A percentile compares a stretch with the other conserved stretches of the same genome.
Evolutionary conservation across 257 asterid species (phyloP).

Genomic region (Nicotiana tabacum): DNA sequence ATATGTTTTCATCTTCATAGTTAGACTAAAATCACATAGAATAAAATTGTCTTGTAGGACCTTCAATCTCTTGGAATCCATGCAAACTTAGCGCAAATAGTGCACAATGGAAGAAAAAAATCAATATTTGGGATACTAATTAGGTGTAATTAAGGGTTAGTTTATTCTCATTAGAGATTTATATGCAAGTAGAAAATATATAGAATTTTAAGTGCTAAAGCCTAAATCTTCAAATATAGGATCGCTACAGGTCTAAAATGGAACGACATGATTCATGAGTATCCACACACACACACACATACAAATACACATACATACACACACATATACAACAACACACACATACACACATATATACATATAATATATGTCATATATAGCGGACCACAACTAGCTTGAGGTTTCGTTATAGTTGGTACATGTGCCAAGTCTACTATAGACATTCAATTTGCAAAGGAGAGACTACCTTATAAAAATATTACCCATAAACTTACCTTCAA

Average conservation of each 20-base stretch:
- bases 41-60: too few species aligned
- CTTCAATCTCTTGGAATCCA: too few species aligned
- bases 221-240: neutral
- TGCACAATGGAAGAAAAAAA: neutral
- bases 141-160: neutral
- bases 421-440: neutral
- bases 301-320: neutral
- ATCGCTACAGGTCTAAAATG: neutral
- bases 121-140: neutral
- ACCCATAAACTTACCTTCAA: neutral
- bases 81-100: too few species aligned
- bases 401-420: neutral
- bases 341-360: too few species aligned
- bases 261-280: neutral
- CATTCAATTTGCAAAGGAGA: neutral
- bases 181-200: neutral
- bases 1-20: too few species aligned
- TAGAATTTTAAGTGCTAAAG: neutral
- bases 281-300: neutral
- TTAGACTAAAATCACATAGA: too few species aligned
- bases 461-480: neutral
- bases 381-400: neutral
- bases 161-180: neutral
- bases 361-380: too few species aligned
- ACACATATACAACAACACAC: too few species aligned